phyloP scores from a whole-genome alignment of 306 rosid genomes.

The Mimosa bimucronata region DNA sequence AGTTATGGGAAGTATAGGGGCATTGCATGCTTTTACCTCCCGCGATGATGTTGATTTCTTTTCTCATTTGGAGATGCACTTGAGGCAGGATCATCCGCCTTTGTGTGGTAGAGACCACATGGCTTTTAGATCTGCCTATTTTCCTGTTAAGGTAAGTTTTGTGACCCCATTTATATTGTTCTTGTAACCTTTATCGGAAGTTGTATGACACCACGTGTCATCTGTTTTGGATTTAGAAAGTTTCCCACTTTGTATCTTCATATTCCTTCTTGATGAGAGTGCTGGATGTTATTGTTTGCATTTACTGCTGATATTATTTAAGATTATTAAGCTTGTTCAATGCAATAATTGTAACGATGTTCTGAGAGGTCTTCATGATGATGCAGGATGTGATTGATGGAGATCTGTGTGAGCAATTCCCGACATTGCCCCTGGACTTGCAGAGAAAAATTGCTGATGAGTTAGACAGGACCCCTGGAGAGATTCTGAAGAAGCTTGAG shows the following conservation, averaged over 20 bases:
- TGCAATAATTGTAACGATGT: slow-evolving; percentile 10
- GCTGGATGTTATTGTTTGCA: background rate
- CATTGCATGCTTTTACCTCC: slow-evolving; percentile 91
- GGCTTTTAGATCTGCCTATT: slow-evolving; percentile 95
- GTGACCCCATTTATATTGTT: slow-evolving; percentile 16
- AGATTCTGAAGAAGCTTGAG: slow-evolving; percentile 91
- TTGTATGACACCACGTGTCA: slow-evolving; percentile 21
- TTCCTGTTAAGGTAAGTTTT: slow-evolving; percentile 85
- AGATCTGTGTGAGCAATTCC: slow-evolving; percentile 97
- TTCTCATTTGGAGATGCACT: slow-evolving; percentile 95
- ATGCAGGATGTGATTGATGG: slow-evolving; percentile 97
- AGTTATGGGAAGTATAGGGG: slow-evolving; percentile 96
- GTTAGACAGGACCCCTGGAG: slow-evolving; percentile 94
- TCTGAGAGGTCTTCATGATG: slow-evolving; percentile 25
- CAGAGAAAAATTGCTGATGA: slow-evolving; percentile 98
- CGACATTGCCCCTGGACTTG: slow-evolving; percentile 90
- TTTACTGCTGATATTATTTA: background rate
- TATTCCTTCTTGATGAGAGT: background rate
- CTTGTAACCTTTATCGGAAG: slow-evolving; percentile 16
- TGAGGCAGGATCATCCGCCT: slow-evolving; percentile 98
- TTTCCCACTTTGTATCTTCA: slow-evolving; percentile 1
- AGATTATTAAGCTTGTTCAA: background rate
- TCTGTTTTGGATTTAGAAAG: slow-evolving; percentile 7
- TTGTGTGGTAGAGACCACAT: slow-evolving; percentile 98
- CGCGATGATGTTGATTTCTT: slow-evolving; percentile 98